Evolutionary conservation across 2,329 filamentous ascomycete species (phyloP), one percentile per base, ranked within the genome.

Genomic region (Fusarium sp.): DNA sequence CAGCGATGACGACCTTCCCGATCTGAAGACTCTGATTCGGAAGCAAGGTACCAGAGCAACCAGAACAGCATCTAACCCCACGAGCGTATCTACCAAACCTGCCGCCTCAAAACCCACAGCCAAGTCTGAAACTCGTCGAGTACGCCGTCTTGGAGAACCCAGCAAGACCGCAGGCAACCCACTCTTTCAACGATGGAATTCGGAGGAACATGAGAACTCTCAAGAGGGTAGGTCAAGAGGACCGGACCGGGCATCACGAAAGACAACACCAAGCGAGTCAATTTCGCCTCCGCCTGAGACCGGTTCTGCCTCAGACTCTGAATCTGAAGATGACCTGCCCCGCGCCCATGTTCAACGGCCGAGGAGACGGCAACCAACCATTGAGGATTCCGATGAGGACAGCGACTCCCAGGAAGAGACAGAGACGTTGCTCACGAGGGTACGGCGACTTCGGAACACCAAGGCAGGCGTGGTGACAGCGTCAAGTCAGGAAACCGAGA

Each of bases 1-100:
- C 20, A 82, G 81, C 62, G 83, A 86, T 22, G 85, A 87, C 47
- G 85, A 86, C 36, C 81, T 86, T 29, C 84, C 85, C 2, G 83
- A 84, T 36, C 66, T 85, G 27, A 79, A 82, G 42, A 78, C 80
- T 3, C 68, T 85, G 10, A 52, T 80, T 25, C 72, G 67, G 10
- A 74, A 65, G 31, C 52, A 74, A 29, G 70, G 31, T 42, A 50
- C 57, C 36, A 71, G 65, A 69, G 63, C 66, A 74, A 73, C 73
- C n/a, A 73, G 63, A n/a, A 56, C 52, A 36, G 36, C 70, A 65
- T 31, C 25, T 56, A 25, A 67, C 47, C 22, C 64, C 45, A n/a
- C 63, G 42, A 52, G 62, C n/a, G 33, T 64, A 10, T 54, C 68
- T n/a, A 66, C 65, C 50, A 74, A 75, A 60, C 40, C 73, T n/a